phyloP scores from a whole-genome alignment of 2,329 filamentous ascomycete species.

The Aspergillus fischeri region DNA sequence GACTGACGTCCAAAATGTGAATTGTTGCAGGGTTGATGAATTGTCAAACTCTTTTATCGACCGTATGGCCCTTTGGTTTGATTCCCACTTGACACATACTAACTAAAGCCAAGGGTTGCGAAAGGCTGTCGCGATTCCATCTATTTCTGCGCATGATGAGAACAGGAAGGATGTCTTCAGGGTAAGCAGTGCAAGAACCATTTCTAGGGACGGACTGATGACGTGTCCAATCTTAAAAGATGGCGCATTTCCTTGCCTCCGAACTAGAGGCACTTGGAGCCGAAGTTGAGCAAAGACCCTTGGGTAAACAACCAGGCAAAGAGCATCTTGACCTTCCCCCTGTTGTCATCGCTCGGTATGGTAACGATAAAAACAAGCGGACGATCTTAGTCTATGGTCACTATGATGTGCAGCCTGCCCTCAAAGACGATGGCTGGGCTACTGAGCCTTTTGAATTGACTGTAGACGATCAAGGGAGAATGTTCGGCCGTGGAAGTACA shows the following conservation, averaged over 20 bases:
- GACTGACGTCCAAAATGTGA: constrained; percentile 3
- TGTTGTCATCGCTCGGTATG: constrained; percentile 87
- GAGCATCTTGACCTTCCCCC: constrained; percentile 89
- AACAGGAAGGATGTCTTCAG: constrained; percentile 87
- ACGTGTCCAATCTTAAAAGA: constrained; percentile 43
- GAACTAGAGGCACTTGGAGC: constrained; percentile 83
- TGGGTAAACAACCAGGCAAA: constrained; percentile 89
- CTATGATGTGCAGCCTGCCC: constrained; percentile 96
- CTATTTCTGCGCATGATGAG: constrained; percentile 85
- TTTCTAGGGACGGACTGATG: background rate
- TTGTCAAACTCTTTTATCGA: constrained; percentile 81
- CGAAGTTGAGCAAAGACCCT: constrained; percentile 75
- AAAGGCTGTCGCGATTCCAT: constrained; percentile 93
- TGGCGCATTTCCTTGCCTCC: constrained; percentile 84
- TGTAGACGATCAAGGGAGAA: constrained; percentile 84
- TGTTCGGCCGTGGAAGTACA: constrained; percentile 93
- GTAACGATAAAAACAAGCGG: constrained; percentile 84
- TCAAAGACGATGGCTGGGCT: constrained; percentile 90
- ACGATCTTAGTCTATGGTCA: constrained; percentile 97
- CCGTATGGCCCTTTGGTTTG: constrained; percentile 44
- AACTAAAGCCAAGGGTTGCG: constrained; percentile 53
- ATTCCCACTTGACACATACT: constrained; percentile 4
- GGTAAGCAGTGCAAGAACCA: constrained; percentile 35
- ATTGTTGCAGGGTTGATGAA: constrained; percentile 59
- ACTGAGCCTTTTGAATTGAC: constrained; percentile 89